Evolutionary conservation across 768 basidiomycete genomes (phyloP).

Genomic region (Serendipita sp.): DNA sequence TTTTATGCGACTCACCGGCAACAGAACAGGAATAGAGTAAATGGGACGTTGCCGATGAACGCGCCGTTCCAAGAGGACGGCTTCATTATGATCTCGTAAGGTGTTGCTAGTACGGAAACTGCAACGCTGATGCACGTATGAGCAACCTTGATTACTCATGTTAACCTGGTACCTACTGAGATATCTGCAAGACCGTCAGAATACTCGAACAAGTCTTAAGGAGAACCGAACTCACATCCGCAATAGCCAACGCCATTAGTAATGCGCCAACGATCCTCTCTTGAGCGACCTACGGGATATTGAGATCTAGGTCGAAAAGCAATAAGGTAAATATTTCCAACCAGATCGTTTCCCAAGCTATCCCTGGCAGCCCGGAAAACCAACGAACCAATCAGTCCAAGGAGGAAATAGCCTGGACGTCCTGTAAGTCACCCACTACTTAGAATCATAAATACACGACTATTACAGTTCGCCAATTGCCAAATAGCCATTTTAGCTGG

Average conservation of each 20-base stretch:
- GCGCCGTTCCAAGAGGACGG: conserved; percentile 47
- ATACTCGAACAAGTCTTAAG: neutral
- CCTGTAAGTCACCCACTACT: neutral
- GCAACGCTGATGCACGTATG: conserved; percentile 30
- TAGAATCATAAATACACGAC: neutral
- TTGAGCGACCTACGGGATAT: neutral
- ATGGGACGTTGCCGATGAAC: conserved; percentile 64
- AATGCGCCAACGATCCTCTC: conserved; percentile 52
- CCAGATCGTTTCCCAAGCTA: conserved; percentile 36
- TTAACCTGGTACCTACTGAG: too few relatives aligned
- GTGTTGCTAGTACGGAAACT: conserved; percentile 41
- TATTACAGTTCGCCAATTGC: conserved; percentile 50
- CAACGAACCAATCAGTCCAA: conserved; percentile 47
- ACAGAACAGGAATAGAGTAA: conserved; percentile 37
- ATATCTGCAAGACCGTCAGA: neutral
- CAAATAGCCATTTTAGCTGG: conserved; percentile 46
- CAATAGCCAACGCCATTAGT: conserved; percentile 46
- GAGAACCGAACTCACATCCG: conserved; percentile 37
- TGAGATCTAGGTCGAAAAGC: neutral
- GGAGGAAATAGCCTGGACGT: conserved; percentile 40
- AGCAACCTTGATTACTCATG: neutral
- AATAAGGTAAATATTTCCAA: conserved; percentile 17
- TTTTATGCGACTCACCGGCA: conserved; percentile 31
- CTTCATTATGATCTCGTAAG: conserved; percentile 34
- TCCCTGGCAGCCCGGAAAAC: conserved; percentile 55